phyloP scores from a whole-genome alignment of 2,329 filamentous ascomycete genomes.

The Onygenales sp. region DNA sequence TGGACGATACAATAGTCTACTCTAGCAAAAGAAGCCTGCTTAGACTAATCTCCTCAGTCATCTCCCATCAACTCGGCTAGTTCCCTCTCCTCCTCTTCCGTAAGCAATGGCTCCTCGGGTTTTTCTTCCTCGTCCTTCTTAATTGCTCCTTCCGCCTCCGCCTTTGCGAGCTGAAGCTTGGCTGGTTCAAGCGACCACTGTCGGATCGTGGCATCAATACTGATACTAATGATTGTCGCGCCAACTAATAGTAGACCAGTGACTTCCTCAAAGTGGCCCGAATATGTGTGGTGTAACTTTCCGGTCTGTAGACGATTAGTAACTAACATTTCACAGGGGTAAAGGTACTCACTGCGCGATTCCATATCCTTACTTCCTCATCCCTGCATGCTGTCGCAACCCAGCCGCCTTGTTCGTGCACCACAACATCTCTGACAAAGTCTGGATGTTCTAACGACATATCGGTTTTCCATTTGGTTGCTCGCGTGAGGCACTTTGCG shows the following conservation, averaged over 20 bases:
- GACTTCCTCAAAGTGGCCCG: slow-evolving; percentile 88
- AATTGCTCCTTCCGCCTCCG: slow-evolving; percentile 37
- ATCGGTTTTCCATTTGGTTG: slow-evolving; percentile 59
- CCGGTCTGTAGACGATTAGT: slow-evolving; percentile 46
- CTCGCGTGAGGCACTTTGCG: slow-evolving; percentile 65
- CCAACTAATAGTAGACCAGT: slow-evolving; percentile 63
- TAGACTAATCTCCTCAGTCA: slow-evolving; percentile 21
- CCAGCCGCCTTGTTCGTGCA: slow-evolving; percentile 61
- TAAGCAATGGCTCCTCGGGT: slow-evolving; percentile 50
- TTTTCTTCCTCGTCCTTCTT: slow-evolving; percentile 37
- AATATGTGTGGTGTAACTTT: slow-evolving; percentile 61
- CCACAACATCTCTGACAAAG: slow-evolving; percentile 74
- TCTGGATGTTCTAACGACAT: slow-evolving; percentile 72
- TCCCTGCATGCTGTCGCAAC: slow-evolving; percentile 82
- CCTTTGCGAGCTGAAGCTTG: slow-evolving; percentile 48
- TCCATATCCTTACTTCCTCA: slow-evolving; percentile 88
- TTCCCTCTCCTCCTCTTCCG: slow-evolving; percentile 85
- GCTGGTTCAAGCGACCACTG: slow-evolving; percentile 64
- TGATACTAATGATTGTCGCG: slow-evolving; percentile 60
- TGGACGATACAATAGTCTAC: too few species aligned
- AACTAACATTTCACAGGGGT: background rate
- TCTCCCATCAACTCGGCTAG: slow-evolving; percentile 84
- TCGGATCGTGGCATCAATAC: slow-evolving; percentile 82
- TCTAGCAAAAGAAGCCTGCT: background rate
- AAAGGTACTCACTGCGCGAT: slow-evolving; percentile 41